These are phyloP conservation scores for Arthroderma sp. DNA, from an alignment of 2,329 filamentous ascomycete species.

Conservation along the genomic window DNA sequence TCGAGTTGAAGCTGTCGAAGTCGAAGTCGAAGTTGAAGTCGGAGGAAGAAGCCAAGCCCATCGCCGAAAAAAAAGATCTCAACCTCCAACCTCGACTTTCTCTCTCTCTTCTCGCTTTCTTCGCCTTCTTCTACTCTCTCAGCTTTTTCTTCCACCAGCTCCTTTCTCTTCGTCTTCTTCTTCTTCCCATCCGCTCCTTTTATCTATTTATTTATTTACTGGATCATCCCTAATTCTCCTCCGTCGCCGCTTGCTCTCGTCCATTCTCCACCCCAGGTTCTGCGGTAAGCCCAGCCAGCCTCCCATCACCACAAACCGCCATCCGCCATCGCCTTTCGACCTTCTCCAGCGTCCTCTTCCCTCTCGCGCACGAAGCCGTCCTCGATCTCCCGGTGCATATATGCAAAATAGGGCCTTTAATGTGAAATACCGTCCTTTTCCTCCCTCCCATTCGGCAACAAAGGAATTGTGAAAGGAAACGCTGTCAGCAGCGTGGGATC, in stretches of 20 bases:
- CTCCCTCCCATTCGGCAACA: neutral
- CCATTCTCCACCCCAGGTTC: conserved; percentile 5
- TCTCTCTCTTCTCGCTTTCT: conserved; percentile 16
- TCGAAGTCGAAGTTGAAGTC: neutral
- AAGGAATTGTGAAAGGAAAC: neutral
- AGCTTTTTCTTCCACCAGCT: conserved; percentile 9
- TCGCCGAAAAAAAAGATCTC: neutral
- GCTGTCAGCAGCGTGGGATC: neutral
- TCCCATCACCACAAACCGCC: neutral
- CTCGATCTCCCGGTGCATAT: neutral
- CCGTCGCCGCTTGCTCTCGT: neutral
- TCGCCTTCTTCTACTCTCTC: conserved; percentile 18
- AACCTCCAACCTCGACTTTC: neutral
- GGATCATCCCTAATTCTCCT: conserved; percentile 13
- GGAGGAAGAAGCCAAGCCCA: neutral
- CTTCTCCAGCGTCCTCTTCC: neutral
- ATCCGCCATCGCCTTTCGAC: neutral
- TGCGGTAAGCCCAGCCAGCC: neutral
- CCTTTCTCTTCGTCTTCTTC: conserved; percentile 21
- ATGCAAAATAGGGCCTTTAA: conserved; percentile 5
- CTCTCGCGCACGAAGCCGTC: neutral
- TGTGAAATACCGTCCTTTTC: neutral
- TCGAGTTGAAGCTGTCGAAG: too few species aligned
- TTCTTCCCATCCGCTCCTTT: conserved; percentile 16
- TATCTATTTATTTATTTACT: conserved; percentile 12